phyloP scores from a whole-genome alignment of 2,329 filamentous ascomycete species.

The Hyphodiscus sp. region DNA sequence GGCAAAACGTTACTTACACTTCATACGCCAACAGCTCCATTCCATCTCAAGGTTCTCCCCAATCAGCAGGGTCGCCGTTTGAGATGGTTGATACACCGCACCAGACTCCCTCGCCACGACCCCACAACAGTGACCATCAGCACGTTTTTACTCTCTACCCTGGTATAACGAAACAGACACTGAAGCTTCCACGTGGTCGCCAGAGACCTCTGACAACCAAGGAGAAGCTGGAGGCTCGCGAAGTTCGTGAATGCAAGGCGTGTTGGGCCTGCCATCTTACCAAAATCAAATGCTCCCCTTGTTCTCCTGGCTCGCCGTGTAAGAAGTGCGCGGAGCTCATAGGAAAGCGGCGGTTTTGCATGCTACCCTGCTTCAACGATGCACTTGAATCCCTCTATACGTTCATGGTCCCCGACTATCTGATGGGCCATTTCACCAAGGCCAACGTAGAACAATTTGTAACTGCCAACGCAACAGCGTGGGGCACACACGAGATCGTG shows the following conservation, averaged over 20 bases:
- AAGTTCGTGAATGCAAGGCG: conserved; percentile 27
- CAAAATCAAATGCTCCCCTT: conserved; percentile 30
- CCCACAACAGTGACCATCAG: conserved; percentile 15
- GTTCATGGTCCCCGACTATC: conserved; percentile 27
- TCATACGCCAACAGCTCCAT: conserved; percentile 15
- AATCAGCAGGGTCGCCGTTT: conserved; percentile 6
- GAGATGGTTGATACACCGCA: conserved; percentile 5
- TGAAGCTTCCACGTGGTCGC: conserved; percentile 22
- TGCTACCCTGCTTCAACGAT: conserved; percentile 29
- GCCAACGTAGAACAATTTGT: conserved; percentile 26
- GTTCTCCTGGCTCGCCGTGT: conserved; percentile 26
- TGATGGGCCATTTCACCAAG: conserved; percentile 24
- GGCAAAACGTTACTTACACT: background rate
- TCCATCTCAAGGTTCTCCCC: conserved; percentile 17
- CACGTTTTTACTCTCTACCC: conserved; percentile 23
- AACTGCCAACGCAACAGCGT: conserved; percentile 20
- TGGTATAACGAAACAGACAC: conserved; percentile 13
- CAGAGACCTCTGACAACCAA: conserved; percentile 23
- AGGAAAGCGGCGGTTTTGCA: conserved; percentile 28
- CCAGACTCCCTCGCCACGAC: conserved; percentile 14
- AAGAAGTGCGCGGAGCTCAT: conserved; percentile 26
- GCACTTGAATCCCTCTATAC: conserved; percentile 25
- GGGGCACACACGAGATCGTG: conserved; percentile 20
- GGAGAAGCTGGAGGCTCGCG: conserved; percentile 27
- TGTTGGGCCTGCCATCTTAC: conserved; percentile 31